Base-by-base conservation (phyloP, 2,329 filamentous ascomycete genomes). In the Hawksworthiomyces lignivorus region DNA sequence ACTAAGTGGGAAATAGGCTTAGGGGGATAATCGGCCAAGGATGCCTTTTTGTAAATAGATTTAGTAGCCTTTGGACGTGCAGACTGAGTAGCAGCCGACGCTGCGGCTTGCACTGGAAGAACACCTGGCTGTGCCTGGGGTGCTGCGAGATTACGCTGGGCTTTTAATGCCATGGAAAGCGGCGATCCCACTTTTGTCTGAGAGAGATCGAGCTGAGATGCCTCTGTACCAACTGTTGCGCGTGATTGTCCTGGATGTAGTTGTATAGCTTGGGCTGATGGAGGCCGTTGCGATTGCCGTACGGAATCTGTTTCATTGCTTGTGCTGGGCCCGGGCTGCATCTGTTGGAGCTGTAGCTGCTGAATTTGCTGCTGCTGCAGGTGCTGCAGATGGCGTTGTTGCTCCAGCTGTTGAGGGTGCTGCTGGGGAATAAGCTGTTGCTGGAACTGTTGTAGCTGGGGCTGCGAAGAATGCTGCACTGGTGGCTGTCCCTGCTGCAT, bases 401-500 rank as follows among this genome's bases (percentile, higher is more conserved):
- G 39, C 3, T 7, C 19, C 12, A 29, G 43, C 9, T 41, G 29
- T 4, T 21, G 22, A 12, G 15, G 27, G 20, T 39, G 40, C 5
- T 43, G 34, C 5, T 29, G 31, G 14, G 36, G 38, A 1, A 41
- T 24, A 14, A 8, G 32, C 11, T 41, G 37, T 24, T 28, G 33
- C 9, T 37, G 30, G 12, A 34, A 32, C 20, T 47, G 44, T 7
- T 39, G 37, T 4, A n/a, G 28, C 22, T 33, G 41, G 24, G 24
- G 42, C 19, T 32, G 24, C 15, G 11, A 18, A 11, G 34, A 10
- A 15, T 26, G n/a, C 27, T 41, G 15, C 17, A 18, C 3, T 33
- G 18, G 56, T 12, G 37, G 51, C 15, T 48, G 51, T 18, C 38
- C 48, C 2, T 42, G 43, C 12, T 39, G 40, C 29, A 19, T 11